phyloP scores from a whole-genome alignment of 1,284 basidiomycete genomes.

The Cystobasidiaceae sp. region DNA sequence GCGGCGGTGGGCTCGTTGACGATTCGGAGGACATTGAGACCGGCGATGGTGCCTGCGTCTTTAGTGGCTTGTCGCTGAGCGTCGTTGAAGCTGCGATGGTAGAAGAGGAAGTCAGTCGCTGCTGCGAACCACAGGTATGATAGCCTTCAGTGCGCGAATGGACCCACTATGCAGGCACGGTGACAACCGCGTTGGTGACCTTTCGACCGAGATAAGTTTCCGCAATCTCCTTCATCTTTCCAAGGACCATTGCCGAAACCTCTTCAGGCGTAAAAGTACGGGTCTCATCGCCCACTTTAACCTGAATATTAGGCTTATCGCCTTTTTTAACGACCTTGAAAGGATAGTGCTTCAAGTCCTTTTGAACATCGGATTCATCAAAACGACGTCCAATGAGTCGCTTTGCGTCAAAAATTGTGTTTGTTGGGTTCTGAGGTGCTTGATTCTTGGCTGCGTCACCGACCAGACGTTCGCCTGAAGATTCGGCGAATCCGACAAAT shows the following conservation, averaged over 20 bases:
- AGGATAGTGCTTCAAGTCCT: constrained; percentile 68
- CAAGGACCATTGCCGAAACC: constrained; percentile 87
- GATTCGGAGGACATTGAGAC: constrained; percentile 88
- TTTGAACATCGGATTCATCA: constrained; percentile 79
- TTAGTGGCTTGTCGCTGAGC: constrained; percentile 94
- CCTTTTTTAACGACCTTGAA: constrained; percentile 78
- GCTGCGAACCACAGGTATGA: background rate
- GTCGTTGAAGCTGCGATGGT: constrained; percentile 78
- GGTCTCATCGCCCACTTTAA: constrained; percentile 81
- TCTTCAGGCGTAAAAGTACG: constrained; percentile 95
- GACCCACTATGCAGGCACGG: constrained; percentile 34
- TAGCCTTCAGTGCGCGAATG: too few relatives aligned
- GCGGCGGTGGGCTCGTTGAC: constrained; percentile 95
- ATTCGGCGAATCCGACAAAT: constrained; percentile 75
- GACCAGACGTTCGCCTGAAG: constrained; percentile 68
- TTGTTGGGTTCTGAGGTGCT: constrained; percentile 65
- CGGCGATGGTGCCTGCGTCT: constrained; percentile 84
- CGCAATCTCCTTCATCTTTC: constrained; percentile 97
- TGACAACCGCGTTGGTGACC: constrained; percentile 72
- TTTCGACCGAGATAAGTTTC: constrained; percentile 88
- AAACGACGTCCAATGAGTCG: constrained; percentile 84
- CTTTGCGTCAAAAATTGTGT: constrained; percentile 96
- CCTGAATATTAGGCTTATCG: constrained; percentile 81
- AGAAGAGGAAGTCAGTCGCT: background rate
- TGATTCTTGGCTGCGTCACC: constrained; percentile 60